Evolutionary conservation across 768 basidiomycete species (phyloP), one percentile per base, ranked within the genome.

Genomic region (Nidularia pulvinata): DNA sequence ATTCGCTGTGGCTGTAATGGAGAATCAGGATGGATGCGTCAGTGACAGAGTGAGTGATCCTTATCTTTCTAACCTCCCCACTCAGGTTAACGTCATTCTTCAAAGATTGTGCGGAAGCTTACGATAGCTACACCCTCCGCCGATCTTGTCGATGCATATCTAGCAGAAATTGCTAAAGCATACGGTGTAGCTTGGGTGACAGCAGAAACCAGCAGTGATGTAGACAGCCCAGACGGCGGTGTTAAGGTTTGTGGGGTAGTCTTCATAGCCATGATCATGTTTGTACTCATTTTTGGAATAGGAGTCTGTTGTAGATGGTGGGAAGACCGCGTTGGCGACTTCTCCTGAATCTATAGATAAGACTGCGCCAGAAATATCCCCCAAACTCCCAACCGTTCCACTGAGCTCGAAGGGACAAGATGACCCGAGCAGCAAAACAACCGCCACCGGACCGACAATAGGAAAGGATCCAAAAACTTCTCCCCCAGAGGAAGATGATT

Each of bases 161-260:
- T 98, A 13, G 71, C 72, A 48, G 95, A 97, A 70, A 98, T 98
- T 59, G 89, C 94, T 1, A 91, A 84, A 65, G 93, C 86, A 7
- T 98, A 97, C 62, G 81, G 84, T 10, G 81, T 95, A 11, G 70
- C 77, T 42, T 95, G 90, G 89, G 62, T 75, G 3, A 67, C 84
- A 32, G 69, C 77, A 25, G 49, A 9, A 53, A 55, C 16, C 56
- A 59, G 50, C 2, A 57, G 51, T n/a, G 64, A 60, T 30, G 61
- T 67, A 51, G 66, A 63, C 5, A 61, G 6, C 47, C 30, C 61
- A 48, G 71, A 73, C 47, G 73, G 62, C 50, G 69, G 64, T 47
- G 60, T 64, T 53, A 70, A 70, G 72, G 84, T 83, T 50, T 48
- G 74, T 61, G n/a, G n/a, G n/a, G n/a, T n/a, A n/a, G n/a, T n/a